Percentiles rank a stretch among this genome's conserved stretches.
phyloP scores from a whole-genome alignment of 768 basidiomycete species.

The Leccinum obscurum region DNA sequence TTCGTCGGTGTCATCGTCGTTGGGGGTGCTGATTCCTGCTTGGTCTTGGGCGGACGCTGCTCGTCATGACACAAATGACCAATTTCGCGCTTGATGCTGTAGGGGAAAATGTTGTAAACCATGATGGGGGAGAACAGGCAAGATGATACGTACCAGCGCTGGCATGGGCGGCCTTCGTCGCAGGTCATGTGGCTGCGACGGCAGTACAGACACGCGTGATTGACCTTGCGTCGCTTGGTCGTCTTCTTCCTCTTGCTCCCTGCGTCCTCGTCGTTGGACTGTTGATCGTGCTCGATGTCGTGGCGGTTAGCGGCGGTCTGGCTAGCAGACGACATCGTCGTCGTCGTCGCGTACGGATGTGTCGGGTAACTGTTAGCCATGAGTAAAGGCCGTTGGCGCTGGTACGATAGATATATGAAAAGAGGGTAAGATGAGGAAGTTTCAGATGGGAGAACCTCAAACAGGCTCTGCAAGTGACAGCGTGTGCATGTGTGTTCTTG shows the following conservation, averaged over 20 bases:
- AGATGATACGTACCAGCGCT: conserved; percentile 74
- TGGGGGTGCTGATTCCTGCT: conserved; percentile 34
- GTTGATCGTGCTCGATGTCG: conserved; percentile 30
- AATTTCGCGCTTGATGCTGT: conserved; percentile 93
- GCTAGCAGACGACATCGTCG: conserved; percentile 20
- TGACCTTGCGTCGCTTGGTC: conserved; percentile 78
- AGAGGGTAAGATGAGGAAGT: conserved; percentile 2
- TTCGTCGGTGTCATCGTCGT: conserved; percentile 20
- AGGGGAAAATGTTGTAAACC: neutral
- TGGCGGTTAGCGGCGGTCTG: conserved; percentile 3
- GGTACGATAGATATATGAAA: conserved; percentile 3
- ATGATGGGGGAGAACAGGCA: neutral
- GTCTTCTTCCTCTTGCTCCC: conserved; percentile 42
- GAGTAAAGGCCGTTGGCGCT: neutral
- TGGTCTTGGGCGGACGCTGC: conserved; percentile 53
- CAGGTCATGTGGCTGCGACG: conserved; percentile 91
- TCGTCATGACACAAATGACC: conserved; percentile 94
- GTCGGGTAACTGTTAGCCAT: conserved; percentile 30
- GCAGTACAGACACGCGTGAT: conserved; percentile 93
- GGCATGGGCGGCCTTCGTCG: conserved; percentile 87
- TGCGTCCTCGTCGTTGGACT: conserved; percentile 32
- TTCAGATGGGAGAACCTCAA: conserved; percentile 25
- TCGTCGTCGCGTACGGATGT: conserved; percentile 28
- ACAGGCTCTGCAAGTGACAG: conserved; percentile 18
- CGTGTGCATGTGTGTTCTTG: conserved; percentile 9